phyloP scores from a whole-genome alignment of 257 asterid genomes.

The Gynochthodes officinalis region DNA sequence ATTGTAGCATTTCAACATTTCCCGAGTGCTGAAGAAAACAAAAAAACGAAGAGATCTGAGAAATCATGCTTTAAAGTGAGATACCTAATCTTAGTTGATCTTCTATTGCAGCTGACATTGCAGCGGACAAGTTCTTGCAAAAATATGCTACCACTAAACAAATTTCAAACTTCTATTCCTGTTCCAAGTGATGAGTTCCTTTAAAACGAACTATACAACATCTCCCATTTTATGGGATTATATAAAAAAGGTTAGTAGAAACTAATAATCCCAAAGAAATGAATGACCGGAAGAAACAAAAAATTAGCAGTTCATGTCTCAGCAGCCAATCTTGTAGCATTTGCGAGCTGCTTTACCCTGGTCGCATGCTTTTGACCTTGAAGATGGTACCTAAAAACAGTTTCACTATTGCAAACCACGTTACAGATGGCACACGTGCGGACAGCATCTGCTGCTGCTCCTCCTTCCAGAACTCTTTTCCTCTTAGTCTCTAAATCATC shows the following conservation, averaged over 20 bases:
- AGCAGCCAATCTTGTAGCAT: conserved; percentile 27
- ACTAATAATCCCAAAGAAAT: background rate
- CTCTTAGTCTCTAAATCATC: conserved; percentile 62
- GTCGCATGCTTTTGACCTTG: conserved; percentile 70
- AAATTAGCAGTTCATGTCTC: conserved; percentile 17
- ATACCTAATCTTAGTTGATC: background rate
- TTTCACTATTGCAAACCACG: conserved; percentile 76
- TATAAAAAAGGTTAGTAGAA: background rate
- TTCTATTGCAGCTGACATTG: background rate
- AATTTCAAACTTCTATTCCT: background rate
- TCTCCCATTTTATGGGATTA: background rate
- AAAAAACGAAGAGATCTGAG: background rate
- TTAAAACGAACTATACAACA: background rate
- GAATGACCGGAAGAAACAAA: background rate
- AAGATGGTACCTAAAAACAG: conserved; percentile 51
- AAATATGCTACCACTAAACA: background rate
- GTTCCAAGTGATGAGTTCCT: background rate
- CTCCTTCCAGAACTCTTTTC: conserved; percentile 58
- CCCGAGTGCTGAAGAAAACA: background rate
- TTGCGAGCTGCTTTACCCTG: conserved; percentile 42
- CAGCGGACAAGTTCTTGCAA: background rate
- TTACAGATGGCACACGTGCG: conserved; percentile 54
- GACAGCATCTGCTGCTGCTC: conserved; percentile 54
- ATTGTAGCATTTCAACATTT: background rate
- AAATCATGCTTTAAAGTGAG: background rate